These are phyloP conservation scores for Aechmea fasciata DNA, from an alignment of 176 grass and related monocot genomes.

Conservation along the genomic window DNA sequence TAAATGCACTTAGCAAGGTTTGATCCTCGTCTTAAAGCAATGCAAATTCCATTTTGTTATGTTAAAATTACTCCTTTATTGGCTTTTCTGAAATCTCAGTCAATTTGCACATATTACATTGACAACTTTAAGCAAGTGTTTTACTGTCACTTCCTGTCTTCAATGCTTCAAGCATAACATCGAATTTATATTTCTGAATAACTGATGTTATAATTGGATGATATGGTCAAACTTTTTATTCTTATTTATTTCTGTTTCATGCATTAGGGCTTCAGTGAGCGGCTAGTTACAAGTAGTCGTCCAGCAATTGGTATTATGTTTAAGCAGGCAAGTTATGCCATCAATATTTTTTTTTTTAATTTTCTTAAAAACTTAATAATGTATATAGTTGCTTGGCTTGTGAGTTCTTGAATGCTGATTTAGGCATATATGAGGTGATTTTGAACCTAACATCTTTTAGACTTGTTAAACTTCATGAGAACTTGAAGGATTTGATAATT, in stretches of 20 bases:
- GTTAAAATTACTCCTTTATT: constrained; percentile 9
- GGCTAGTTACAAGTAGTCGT: constrained; percentile 61
- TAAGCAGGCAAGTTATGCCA: constrained; percentile 52
- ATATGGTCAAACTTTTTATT: background rate
- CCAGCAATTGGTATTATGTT: constrained; percentile 84
- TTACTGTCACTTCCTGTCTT: background rate
- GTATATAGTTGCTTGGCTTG: no score
- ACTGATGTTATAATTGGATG: no score
- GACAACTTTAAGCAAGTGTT: background rate
- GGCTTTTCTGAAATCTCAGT: background rate
- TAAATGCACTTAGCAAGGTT: constrained; percentile 96
- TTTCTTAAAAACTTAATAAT: background rate
- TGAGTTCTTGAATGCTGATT: no score
- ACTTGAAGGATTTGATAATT: background rate
- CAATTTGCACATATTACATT: background rate
- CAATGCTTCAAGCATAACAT: no score
- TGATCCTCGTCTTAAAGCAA: constrained; percentile 9
- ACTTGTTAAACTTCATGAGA: background rate
- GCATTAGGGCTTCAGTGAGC: constrained; percentile 83
- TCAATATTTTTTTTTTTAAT: background rate
- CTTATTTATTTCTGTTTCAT: constrained; percentile 2
- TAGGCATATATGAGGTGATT: no score
- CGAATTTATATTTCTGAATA: no score
- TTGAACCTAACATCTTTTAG: background rate
- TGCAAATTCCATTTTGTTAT: constrained; percentile 4